Evolutionary conservation across 75 land plant species (phyloP), one percentile per base, ranked within the genome.

Genomic region (Pseudotsuga menziesii): DNA sequence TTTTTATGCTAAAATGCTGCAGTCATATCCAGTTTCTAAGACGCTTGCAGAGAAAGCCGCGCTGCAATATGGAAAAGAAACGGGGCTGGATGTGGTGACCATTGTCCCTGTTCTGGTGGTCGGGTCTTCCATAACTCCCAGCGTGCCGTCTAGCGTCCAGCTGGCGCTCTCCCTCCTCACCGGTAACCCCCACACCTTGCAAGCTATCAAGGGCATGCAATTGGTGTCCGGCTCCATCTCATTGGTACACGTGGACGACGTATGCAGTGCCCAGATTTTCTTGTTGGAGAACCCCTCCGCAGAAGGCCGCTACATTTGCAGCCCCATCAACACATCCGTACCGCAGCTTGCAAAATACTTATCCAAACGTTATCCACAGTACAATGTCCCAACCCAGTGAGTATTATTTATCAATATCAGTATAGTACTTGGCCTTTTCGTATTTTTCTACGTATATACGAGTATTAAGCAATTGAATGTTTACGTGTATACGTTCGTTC

Each of bases 231-330:
- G 67, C 19, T 13, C 36, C 12, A 76, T 86, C 41, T 77, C 87
- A 7, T 76, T 75, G 26, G 88, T 86, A 19, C 88, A 86, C 61
- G 77, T 86, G 32, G 79, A 80, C 59, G 88, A 86, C 66, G 87
- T 86, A 9, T 82, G 84, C 39, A 41, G 67, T 13, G 86, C 88
- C 5, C 86, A 86, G 62, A 44, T 86, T 14, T 77, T 86, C 19
- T 72, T 79, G 48, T 67, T 80, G 59, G 86, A 86, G 71, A 75
- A 61, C 35, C 88, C 88, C 2, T 71, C 52, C 17, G 86, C 82
- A 3, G 13, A 62, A 9, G 88, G 88, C 22, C 81, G 88, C 54
- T 86, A 79, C 63, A 80, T 86, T 19, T 86, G 88, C 79, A 83
- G 79, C 16, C 6, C 64, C 23, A 39, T 15, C 9, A 66, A 64